Base-by-base conservation (phyloP, 108 stramenopile species). In the Cylindrotheca fusiformis region DNA sequence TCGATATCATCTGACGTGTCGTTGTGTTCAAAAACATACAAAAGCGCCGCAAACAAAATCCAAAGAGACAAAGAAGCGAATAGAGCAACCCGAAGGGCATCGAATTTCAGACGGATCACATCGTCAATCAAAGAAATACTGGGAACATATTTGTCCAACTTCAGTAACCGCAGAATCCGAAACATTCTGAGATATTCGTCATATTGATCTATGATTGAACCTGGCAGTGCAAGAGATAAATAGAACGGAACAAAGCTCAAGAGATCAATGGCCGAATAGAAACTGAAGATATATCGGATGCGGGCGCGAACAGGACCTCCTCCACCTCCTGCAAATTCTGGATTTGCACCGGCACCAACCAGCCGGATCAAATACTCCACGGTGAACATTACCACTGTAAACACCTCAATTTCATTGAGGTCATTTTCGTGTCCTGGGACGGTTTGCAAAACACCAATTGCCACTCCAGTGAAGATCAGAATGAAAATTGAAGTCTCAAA, bases 101-200 rank as follows among this genome's bases (percentile, higher is more conserved):
- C 66, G 51, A 61, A 60, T 67, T 94, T 94, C 23, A 91, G 67
- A 3, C 95, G 80, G 27, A 96, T 57, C 24, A 93, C 93, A 61
- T 96, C 93, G 52, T 96, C 95, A 32, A 96, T 82, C 22, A 96
- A 67, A 36, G 85, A 67, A 46, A 95, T 86, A 32, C 83, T 91
- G 19, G 95, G 95, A 47, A 90, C 63, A 47, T 94, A 95, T 71
- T 94, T 94, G 72, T 95, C 95, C 6, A 95, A 74, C 58, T 94
- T 94, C n/a, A 92, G 47, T 17, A 66, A 33, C 31, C 95, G 85
- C 29, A 93, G 32, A 12, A 96, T 80, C 59, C 95, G 91, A 26
- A 88, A 67, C 83, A 96, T 92, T 28, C 93, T 75, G 10, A 91
- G 65, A 67, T 88, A 91, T 52, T 94, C 91, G 67, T 96, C 95